These are phyloP conservation scores for Eimeria praecox DNA, from an alignment of 169 alveolate genomes.

Conservation along the genomic window DNA sequence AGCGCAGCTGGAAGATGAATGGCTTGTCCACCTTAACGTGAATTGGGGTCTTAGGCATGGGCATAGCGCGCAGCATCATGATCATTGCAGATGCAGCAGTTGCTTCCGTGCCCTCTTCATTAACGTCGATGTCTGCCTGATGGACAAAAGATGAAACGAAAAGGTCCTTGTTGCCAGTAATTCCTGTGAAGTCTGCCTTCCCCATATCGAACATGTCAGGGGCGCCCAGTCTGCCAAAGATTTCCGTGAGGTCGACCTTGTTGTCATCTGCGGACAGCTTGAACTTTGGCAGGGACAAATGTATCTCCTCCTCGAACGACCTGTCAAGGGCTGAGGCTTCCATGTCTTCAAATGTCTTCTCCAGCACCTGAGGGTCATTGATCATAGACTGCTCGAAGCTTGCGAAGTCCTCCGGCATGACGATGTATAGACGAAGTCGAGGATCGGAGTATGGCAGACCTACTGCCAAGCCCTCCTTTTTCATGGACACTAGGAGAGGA, in stretches of 20 bases:
- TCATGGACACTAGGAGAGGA: slow-evolving; percentile 22
- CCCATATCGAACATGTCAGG: slow-evolving; percentile 44
- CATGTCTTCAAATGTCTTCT: slow-evolving; percentile 5
- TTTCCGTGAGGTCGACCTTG: slow-evolving; percentile 56
- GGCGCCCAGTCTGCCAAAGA: slow-evolving; percentile 35
- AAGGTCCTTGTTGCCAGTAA: slow-evolving; percentile 60
- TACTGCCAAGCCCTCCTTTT: slow-evolving; percentile 22
- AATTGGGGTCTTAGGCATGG: slow-evolving; percentile 12
- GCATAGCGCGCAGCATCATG: slow-evolving; percentile 56
- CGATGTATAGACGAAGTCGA: slow-evolving; percentile 37
- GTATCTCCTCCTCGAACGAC: slow-evolving; percentile 14
- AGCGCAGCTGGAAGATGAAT: slow-evolving; percentile 73
- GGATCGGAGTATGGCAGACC: slow-evolving; percentile 71
- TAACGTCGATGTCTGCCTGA: slow-evolving; percentile 75
- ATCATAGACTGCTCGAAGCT: slow-evolving; percentile 36
- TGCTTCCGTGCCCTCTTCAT: slow-evolving; percentile 79
- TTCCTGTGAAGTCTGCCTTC: slow-evolving; percentile 69
- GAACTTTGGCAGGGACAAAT: slow-evolving; percentile 58
- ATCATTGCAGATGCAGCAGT: slow-evolving; percentile 78
- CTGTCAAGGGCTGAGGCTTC: slow-evolving; percentile 8
- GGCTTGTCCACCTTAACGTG: slow-evolving; percentile 53
- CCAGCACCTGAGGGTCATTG: slow-evolving; percentile 7
- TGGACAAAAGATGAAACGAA: slow-evolving; percentile 74
- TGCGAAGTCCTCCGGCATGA: slow-evolving; percentile 50
- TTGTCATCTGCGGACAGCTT: slow-evolving; percentile 59